Percentiles rank a stretch among this genome's conserved stretches.
Conservation (phyloP, 2,329 filamentous ascomycete genomes). For the Colletotrichum tabaci region DNA sequence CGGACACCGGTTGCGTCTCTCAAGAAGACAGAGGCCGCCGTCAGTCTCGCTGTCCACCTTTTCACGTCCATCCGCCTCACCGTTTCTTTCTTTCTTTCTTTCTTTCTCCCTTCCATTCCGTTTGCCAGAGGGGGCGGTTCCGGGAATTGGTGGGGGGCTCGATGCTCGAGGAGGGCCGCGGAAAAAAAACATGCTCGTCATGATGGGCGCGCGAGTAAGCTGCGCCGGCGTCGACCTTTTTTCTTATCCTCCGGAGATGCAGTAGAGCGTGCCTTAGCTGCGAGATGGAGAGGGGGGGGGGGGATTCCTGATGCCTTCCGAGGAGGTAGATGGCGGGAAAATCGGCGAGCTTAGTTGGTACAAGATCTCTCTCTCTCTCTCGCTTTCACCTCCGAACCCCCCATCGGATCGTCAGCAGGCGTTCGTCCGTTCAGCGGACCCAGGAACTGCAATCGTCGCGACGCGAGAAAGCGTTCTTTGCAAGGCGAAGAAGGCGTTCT, state of each 20-base stretch:
- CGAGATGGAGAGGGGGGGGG: too few relatives aligned
- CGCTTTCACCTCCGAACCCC: too few relatives aligned
- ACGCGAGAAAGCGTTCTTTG: not conserved
- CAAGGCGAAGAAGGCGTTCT: not conserved
- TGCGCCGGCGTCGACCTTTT: not conserved
- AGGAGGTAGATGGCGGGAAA: not conserved
- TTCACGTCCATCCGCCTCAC: too few relatives aligned
- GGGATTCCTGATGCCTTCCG: not conserved
- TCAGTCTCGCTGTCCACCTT: too few relatives aligned
- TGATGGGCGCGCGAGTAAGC: not conserved
- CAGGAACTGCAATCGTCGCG: not conserved
- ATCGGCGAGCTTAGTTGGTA: not conserved
- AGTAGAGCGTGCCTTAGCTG: constrained; percentile 25
- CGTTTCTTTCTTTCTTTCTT: too few relatives aligned
- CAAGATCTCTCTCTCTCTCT: too few relatives aligned
- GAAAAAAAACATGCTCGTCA: not conserved
- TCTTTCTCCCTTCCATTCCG: too few relatives aligned
- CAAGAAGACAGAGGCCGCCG: not conserved
- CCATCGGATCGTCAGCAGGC: not conserved
- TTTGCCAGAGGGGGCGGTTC: too few relatives aligned
- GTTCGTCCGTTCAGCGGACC: constrained; percentile 13
- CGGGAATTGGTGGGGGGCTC: not conserved
- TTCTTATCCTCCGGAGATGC: not conserved
- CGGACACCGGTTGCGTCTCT: not conserved
- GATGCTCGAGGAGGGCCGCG: not conserved